Base-by-base conservation (phyloP, 148 eudicot genomes). In the Nepenthes mirabilis region DNA sequence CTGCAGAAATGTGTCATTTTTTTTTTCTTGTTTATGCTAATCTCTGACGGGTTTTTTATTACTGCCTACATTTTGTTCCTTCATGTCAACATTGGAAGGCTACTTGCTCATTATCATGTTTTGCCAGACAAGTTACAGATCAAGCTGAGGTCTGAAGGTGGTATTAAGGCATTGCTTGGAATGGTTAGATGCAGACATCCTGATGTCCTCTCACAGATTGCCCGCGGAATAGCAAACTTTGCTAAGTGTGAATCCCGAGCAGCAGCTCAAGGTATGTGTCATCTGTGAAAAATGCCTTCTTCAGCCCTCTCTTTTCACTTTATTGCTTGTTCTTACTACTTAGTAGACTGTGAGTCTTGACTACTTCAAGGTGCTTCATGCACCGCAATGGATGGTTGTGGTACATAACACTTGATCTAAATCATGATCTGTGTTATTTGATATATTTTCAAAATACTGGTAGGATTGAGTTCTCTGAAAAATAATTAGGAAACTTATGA, bases 101-200 rank as follows among this genome's bases (percentile, higher is more conserved):
- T 14, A 33, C 35, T 14, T 55, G 36, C 2, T 33, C 11, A 55
- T 6, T 50, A 1, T 33, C 13, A 40, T 23, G 23, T 65, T 59
- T 62, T 35, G 23, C 43, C 85, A 94, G 99, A 89, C 74, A 94
- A 87, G 81, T 72, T 94, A 52, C 99, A 89, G 71, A 71, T 57
- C 61, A 87, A 87, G 70, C 70, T 94, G 47, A 81, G 86, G 68
- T 88, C 93, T 71, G 99, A 94, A 77, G 99, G 99, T 62, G 99
- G 99, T 52, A 84, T 94, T 58, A 84, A 80, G 74, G 95, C 99
- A 62, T 71, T 94, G 70, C 82, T 94, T 59, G 93, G 90, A 47
- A 94, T 94, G 97, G 99, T 94, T 37, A 76, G 95, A 73, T 84
- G 95, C 62, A 76, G 97, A 63, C 99, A 94, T 81, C 90, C 93